These are phyloP conservation scores for Amanita pallidorosea DNA, from an alignment of 768 basidiomycete species.

Conservation along the genomic window DNA sequence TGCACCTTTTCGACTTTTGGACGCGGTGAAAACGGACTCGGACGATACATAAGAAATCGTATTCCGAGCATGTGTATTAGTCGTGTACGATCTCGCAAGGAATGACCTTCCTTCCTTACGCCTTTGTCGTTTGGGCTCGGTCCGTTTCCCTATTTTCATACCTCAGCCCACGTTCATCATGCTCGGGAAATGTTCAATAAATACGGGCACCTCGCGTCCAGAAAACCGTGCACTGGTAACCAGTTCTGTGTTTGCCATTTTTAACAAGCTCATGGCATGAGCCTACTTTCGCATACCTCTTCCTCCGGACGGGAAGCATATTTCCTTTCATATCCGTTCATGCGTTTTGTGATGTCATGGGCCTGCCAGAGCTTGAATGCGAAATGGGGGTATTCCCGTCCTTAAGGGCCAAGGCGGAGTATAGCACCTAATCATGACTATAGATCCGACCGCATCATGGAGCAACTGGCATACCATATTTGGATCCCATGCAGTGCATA, in stretches of 20 bases:
- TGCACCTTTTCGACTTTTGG: too few species aligned
- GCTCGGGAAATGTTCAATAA: constrained; percentile 75
- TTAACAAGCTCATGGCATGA: constrained; percentile 34
- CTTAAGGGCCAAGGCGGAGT: not conserved
- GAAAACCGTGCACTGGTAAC: constrained; percentile 47
- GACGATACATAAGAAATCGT: constrained; percentile 92
- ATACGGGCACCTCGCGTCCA: constrained; percentile 61
- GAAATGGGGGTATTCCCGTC: constrained; percentile 47
- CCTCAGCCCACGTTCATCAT: too few species aligned
- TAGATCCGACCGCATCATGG: not conserved
- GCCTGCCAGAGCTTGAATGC: too few species aligned
- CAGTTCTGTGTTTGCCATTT: constrained; percentile 11
- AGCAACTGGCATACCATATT: too few species aligned
- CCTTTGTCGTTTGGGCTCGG: constrained; percentile 90
- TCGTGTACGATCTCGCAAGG: constrained; percentile 57
- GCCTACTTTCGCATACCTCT: constrained; percentile 79
- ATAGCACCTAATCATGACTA: not conserved
- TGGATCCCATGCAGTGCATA: too few species aligned
- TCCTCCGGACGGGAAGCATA: constrained; percentile 78
- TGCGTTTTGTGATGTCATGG: constrained; percentile 86
- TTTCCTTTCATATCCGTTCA: constrained; percentile 72
- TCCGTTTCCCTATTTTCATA: constrained; percentile 21
- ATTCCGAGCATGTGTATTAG: constrained; percentile 77
- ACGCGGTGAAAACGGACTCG: too few species aligned
- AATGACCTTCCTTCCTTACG: constrained; percentile 70